Base-by-base conservation (phyloP, 2,329 filamentous ascomycete species). In the Onygenales sp. region DNA sequence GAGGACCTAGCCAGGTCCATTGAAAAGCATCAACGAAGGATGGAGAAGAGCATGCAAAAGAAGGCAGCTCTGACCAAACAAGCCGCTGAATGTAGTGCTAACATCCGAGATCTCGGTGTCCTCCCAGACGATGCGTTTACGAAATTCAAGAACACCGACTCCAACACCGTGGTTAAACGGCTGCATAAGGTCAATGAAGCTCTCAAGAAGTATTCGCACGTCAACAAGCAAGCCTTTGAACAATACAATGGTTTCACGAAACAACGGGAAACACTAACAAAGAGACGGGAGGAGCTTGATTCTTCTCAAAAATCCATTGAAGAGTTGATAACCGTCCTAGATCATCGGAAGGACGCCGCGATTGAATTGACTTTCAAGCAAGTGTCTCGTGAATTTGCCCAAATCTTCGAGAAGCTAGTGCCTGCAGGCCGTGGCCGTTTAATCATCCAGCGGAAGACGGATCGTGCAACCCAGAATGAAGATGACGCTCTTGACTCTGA, bases 211-310 rank as follows among this genome's bases (percentile, higher is more conserved):
- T 97, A 93, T 74, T 89, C 90, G 52, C 89, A 96, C 64, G 91
- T 98, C 73, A 98, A 98, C 80, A 98, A 97, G 75, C 97, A 98
- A 74, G 93, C 93, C 0, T 95, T 97, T 66, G 94, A 98, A 71
- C 93, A 98, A 69, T 98, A 97, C 75, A 94, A 92, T 74, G 95
- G 85, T 73, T 98, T 97, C 68, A 96, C 92, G 6, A 87, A 85
- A 49, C 89, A 96, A 70, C 86, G 94, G 54, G 91, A 95, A 57
- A 86, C 86, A 21, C 78, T 98, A 14, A 87, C 87, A 49, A 86
- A 87, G 64, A 86, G 93, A 60, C 83, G 92, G 49, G 82, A 85
- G 62, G 93, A 97, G 67, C 82, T 98, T 9, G 89, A 95, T 62
- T 84, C 83, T 11, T 92, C 88, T 2, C 89, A 95, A 61, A 79